Evolutionary conservation across 306 rosid species (phyloP), one percentile per base, ranked within the genome.

Genomic region (Fragaria iinumae): DNA sequence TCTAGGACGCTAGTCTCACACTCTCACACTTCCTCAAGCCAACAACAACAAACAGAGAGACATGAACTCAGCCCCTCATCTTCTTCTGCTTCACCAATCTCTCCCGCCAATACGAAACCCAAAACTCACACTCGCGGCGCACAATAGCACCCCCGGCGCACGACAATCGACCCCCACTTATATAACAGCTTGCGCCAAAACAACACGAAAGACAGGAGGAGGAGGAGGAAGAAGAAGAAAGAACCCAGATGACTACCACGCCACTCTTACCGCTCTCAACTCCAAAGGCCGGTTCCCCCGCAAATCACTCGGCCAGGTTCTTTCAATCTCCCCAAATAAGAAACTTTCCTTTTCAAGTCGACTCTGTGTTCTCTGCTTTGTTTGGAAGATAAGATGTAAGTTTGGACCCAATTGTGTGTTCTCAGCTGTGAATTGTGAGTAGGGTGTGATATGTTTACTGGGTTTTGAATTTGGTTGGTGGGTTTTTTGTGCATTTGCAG

Each of bases 241-340:
- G n/a, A 81, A 62, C 80, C 70, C 90, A 18, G 93, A 95, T 79
- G 89, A 87, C 71, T 92, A 87, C 84, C 87, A 90, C 76, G 84
- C 84, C 80, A 92, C 92, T 67, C 87, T 92, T 73, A 86, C 43
- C 83, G 97, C 97, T 84, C 98, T 95, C 81, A 90, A 90, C 83
- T 92, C 98, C 80, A 90, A 78, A 82, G 97, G 91, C 50, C 93
- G 97, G 53, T 74, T 84, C 71, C 99, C 97, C 16, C 86, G 92
- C 80, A 92, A 95, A 86, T 90, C 97, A 34, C 91, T 95, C 11
- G 97, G 93, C 79, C 96, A 92, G 99, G 99, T 90, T 47, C 8
- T 34, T 29, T 13, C 59, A 50, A 18, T 63, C 3, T 1, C 69
- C 70, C 32, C 52, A n/a, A 10, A 53, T 4, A 48, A 70, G 32